phyloP scores from a whole-genome alignment of 1,284 basidiomycete species.

The Athelia psychrophila region DNA sequence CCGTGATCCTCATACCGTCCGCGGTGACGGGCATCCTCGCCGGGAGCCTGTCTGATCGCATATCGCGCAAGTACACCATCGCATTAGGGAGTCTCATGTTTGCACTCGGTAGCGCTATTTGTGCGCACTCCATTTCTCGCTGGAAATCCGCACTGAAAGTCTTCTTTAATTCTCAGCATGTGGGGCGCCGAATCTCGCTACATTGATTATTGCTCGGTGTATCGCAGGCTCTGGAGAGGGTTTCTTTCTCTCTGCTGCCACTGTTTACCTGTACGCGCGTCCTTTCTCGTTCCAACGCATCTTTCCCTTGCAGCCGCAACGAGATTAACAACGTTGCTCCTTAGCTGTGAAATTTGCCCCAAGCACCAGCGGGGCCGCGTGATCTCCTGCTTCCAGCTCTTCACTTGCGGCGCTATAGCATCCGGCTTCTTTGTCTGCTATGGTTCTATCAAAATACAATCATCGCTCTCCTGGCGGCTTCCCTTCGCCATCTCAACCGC shows the following conservation, averaged over 20 bases:
- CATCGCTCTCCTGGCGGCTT: neutral
- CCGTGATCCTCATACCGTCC: neutral
- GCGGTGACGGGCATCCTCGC: neutral
- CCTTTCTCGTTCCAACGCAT: too few relatives aligned
- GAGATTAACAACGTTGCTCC: too few relatives aligned
- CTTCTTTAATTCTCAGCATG: too few relatives aligned
- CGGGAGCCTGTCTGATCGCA: neutral
- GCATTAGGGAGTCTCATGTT: neutral
- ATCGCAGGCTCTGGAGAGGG: neutral
- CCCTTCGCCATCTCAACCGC: neutral
- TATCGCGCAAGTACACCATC: neutral
- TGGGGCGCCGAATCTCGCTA: neutral
- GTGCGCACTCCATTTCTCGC: neutral
- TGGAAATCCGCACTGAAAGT: neutral
- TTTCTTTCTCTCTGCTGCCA: neutral
- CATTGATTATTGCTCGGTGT: neutral
- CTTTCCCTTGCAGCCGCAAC: too few relatives aligned
- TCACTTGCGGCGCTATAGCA: neutral
- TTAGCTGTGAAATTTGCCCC: neutral
- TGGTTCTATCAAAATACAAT: neutral
- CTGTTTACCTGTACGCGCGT: neutral
- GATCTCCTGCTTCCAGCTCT: neutral
- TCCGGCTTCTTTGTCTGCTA: slow-evolving; percentile 1
- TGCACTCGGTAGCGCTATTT: neutral
- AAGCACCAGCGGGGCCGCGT: neutral